phyloP scores from a whole-genome alignment of 2,329 filamentous ascomycete genomes.

The Rachicladosporium sp. region DNA sequence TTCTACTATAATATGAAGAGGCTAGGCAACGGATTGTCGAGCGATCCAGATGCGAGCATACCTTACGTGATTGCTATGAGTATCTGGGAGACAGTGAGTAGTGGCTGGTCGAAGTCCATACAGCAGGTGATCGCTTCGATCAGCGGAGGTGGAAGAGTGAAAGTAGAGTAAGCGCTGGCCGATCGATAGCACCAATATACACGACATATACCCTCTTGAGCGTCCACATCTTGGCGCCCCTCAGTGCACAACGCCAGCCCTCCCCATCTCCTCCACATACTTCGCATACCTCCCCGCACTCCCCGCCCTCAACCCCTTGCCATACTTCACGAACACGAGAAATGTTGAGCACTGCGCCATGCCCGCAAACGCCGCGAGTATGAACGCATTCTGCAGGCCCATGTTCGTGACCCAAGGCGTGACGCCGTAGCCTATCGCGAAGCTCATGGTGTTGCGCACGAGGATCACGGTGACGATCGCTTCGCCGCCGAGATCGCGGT shows the following conservation, averaged over 20 bases:
- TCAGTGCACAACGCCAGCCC: too few species aligned
- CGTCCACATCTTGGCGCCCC: too few species aligned
- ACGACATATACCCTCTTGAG: too few species aligned
- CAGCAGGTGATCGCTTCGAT: slow-evolving; percentile 1
- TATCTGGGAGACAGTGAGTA: slow-evolving; percentile 1
- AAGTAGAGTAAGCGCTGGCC: not conserved
- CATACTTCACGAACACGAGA: slow-evolving; percentile 12
- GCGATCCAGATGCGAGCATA: slow-evolving; percentile 20
- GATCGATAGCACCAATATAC: not conserved
- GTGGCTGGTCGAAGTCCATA: not conserved
- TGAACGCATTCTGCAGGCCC: slow-evolving; percentile 31
- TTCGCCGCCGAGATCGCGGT: slow-evolving; percentile 33
- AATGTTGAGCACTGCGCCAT: slow-evolving; percentile 28
- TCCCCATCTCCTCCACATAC: not conserved
- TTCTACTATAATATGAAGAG: slow-evolving; percentile 26
- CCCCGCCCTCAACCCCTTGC: slow-evolving; percentile 8
- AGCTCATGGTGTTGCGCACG: slow-evolving; percentile 37
- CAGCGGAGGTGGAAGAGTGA: not conserved
- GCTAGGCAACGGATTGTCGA: slow-evolving; percentile 17
- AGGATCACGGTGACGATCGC: slow-evolving; percentile 36
- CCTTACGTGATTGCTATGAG: slow-evolving; percentile 12
- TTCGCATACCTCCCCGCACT: slow-evolving; percentile 9
- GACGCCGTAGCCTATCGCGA: slow-evolving; percentile 37
- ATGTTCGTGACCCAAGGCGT: slow-evolving; percentile 33
- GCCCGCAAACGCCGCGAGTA: slow-evolving; percentile 31